Evolutionary conservation across 768 basidiomycete genomes (phyloP).

Genomic region (Phaeotremella fagi): DNA sequence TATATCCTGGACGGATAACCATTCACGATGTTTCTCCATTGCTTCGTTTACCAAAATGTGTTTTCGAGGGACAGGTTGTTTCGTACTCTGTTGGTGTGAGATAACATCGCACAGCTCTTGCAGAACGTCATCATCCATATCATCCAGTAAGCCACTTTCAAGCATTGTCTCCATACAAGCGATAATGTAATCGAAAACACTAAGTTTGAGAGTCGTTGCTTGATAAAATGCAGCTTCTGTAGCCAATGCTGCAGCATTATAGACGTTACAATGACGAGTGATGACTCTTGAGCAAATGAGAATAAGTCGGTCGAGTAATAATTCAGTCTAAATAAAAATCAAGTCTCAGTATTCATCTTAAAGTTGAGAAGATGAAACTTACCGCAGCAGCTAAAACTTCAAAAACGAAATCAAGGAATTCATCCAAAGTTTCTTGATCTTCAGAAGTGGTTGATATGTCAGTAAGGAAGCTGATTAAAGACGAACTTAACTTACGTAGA

Average conservation of each 20-base stretch:
- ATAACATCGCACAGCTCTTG: conserved; percentile 63
- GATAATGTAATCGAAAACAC: conserved; percentile 72
- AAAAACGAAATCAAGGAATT: conserved; percentile 79
- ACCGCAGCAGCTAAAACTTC: conserved; percentile 81
- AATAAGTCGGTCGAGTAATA: conserved; percentile 78
- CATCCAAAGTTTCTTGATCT: conserved; percentile 69
- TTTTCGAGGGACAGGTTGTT: conserved; percentile 64
- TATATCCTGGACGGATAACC: conserved; percentile 57
- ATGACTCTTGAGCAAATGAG: conserved; percentile 75
- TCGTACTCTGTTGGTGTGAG: conserved; percentile 58
- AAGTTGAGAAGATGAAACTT: conserved; percentile 41
- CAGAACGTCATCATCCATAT: conserved; percentile 62
- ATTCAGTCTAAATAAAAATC: conserved; percentile 77
- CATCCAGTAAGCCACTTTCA: conserved; percentile 73
- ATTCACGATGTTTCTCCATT: conserved; percentile 62
- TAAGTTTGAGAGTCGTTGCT: conserved; percentile 61
- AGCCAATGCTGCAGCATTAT: conserved; percentile 75
- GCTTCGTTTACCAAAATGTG: conserved; percentile 55
- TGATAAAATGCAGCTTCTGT: conserved; percentile 75
- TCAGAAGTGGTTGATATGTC: conserved; percentile 12
- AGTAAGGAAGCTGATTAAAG: too few relatives aligned
- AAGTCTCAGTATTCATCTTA: too few relatives aligned
- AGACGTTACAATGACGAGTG: conserved; percentile 60
- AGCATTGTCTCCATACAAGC: conserved; percentile 82
- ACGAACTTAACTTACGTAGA: conserved; percentile 57